Conservation (phyloP, 306 rosid species). For the Astragalus glycyphyllos region DNA sequence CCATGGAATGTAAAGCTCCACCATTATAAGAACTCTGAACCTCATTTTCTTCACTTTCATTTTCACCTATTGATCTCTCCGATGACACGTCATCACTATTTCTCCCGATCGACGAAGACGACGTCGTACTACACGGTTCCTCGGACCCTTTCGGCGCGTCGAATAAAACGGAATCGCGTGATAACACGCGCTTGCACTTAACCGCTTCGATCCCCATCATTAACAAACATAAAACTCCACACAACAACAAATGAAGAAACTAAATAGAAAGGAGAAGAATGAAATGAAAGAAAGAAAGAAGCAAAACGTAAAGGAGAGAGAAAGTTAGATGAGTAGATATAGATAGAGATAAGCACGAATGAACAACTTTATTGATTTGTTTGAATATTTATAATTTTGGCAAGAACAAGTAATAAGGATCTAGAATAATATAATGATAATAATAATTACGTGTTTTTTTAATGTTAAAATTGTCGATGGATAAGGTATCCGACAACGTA, state of each 20-base stretch:
- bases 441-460: background rate
- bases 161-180: conserved; percentile 44
- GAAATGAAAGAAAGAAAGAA: background rate
- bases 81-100: conserved; percentile 71
- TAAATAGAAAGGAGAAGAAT: too few relatives aligned
- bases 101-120: conserved; percentile 90
- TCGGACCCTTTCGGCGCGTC: conserved; percentile 43
- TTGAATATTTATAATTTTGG: conserved; percentile 38
- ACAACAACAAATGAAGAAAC: background rate
- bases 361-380: conserved; percentile 28
- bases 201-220: conserved; percentile 45
- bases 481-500: conserved; percentile 42
- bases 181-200: conserved; percentile 36
- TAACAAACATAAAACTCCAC: background rate
- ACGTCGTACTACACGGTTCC: conserved; percentile 55
- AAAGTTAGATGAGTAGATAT: background rate
- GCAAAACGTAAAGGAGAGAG: background rate
- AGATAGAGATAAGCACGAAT: conserved; percentile 20
- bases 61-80: conserved; percentile 56
- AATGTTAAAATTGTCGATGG: background rate
- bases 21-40: conserved; percentile 77
- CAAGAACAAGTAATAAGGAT: background rate
- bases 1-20: conserved; percentile 73
- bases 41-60: conserved; percentile 61
- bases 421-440: background rate